Base-by-base conservation (phyloP, 2,329 filamentous ascomycete genomes). In the Colletotrichum chrysophilum region DNA sequence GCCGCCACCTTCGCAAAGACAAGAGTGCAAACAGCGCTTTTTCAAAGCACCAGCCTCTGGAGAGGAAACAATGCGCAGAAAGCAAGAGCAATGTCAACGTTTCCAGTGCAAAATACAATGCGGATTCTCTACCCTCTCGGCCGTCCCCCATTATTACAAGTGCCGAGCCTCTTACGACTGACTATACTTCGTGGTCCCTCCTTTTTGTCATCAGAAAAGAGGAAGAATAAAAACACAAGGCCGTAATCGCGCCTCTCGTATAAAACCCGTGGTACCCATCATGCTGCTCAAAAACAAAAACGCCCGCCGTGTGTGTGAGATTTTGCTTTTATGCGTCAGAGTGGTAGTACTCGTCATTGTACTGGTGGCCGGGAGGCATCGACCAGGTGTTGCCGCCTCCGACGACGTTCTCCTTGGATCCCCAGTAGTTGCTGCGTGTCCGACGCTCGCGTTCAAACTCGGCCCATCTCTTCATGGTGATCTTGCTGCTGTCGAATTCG, bases 401-500 rank as follows among this genome's bases (percentile, higher is more conserved):
- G 13, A 84, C 83, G 52, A 91, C 83, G 73, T 88, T 91, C 81
- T 92, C 90, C 74, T 86, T 86, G 32, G 87, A 87, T 21, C 86
- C 87, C 88, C 89, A 91, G 83, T 89, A 90, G 77, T 86, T 86
- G 80, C 82, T 86, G 78, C 85, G 86, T 67, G 84, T 82, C 36
- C 91, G 87, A 77, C 90, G 89, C 77, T 92, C 91, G 21, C 91
- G 88, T 88, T 99, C 97, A 83, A 98, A 99, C 86, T 99, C 97
- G 78, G 93, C 94, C 97, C 97, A 99, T 80, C 97, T 89, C 90
- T 98, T 98, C 97, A 99, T 99, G 48, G 96, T 98, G 83, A 99
- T 99, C 91, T 98, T 98, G 85, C 94, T 97, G 85, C 94, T 97
- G 85, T 99, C 97, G 81, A 99, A 99, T 85, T 98, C 97, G 78